Evolutionary conservation across 2,329 filamentous ascomycete genomes (phyloP).

Genomic region (Apiospora aurea): DNA sequence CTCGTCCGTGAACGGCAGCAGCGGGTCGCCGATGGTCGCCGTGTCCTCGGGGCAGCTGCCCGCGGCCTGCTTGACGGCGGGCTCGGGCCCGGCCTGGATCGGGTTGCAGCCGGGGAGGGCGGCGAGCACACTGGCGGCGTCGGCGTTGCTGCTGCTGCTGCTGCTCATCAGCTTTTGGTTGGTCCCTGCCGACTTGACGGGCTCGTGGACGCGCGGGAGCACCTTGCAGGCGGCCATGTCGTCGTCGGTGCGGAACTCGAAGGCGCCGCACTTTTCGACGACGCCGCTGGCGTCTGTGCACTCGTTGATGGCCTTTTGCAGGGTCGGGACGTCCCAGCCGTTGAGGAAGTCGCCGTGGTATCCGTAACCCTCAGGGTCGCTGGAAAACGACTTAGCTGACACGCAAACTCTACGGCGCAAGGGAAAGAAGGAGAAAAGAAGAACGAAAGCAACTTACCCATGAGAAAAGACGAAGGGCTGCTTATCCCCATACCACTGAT

Average conservation of each 20-base stretch:
- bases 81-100: slow-evolving; percentile 43
- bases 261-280: slow-evolving; percentile 51
- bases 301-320: slow-evolving; percentile 57
- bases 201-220: slow-evolving; percentile 51
- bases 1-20: slow-evolving; percentile 53
- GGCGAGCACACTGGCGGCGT: slow-evolving; percentile 40
- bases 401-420: too few relatives aligned
- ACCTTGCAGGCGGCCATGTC: slow-evolving; percentile 54
- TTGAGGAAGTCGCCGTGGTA: slow-evolving; percentile 67
- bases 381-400: slow-evolving; percentile 24
- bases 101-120: slow-evolving; percentile 64
- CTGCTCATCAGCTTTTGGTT: not conserved
- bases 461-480: slow-evolving; percentile 61
- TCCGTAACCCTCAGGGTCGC: slow-evolving; percentile 55
- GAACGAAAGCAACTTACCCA: slow-evolving; percentile 31
- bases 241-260: slow-evolving; percentile 49
- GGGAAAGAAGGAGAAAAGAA: too few relatives aligned
- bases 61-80: slow-evolving; percentile 28
- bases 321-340: slow-evolving; percentile 60
- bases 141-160: not conserved
- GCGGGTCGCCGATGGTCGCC: slow-evolving; percentile 45
- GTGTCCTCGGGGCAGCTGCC: slow-evolving; percentile 42
- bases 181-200: slow-evolving; percentile 32
- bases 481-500: slow-evolving; percentile 50
- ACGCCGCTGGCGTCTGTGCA: slow-evolving; percentile 54